These are phyloP conservation scores for Paradendryphiella salina DNA, from an alignment of 2,329 filamentous ascomycete genomes.

Conservation along the genomic window DNA sequence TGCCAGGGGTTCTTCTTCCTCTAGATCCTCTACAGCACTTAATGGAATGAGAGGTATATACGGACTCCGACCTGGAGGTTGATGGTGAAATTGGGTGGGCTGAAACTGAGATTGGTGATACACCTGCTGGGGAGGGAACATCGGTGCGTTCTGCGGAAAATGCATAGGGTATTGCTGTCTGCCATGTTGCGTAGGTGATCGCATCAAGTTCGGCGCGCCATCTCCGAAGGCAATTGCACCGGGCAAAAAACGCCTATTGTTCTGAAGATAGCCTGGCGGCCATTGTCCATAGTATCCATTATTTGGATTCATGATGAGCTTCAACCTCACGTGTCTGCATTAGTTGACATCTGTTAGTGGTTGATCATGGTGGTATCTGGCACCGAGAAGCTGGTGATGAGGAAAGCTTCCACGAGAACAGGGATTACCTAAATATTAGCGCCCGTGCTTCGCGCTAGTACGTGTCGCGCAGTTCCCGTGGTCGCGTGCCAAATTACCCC, in stretches of 20 bases:
- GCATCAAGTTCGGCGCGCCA: slow-evolving; percentile 15
- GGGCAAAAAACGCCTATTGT: slow-evolving; percentile 27
- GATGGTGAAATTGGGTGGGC: slow-evolving; percentile 12
- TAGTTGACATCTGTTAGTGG: slow-evolving; percentile 21
- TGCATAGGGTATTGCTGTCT: slow-evolving; percentile 22
- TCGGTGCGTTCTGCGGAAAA: slow-evolving; percentile 20
- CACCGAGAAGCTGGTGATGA: slow-evolving; percentile 13
- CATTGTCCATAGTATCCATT: slow-evolving; percentile 29
- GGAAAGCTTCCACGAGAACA: slow-evolving; percentile 14
- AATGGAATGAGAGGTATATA: slow-evolving; percentile 30
- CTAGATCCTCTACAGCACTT: slow-evolving; percentile 28
- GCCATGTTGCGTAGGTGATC: slow-evolving; percentile 12
- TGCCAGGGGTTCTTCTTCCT: slow-evolving; percentile 12
- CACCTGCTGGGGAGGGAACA: slow-evolving; percentile 23
- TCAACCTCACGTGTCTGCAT: slow-evolving; percentile 7
- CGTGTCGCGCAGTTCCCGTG: not conserved
- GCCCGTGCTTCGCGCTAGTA: slow-evolving; percentile 10
- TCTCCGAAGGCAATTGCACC: slow-evolving; percentile 27
- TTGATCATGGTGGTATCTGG: slow-evolving; percentile 22
- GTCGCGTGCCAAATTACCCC: not conserved
- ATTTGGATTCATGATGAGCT: slow-evolving; percentile 28
- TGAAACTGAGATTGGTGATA: slow-evolving; percentile 20
- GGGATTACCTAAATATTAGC: slow-evolving; percentile 12
- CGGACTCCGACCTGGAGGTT: slow-evolving; percentile 16
- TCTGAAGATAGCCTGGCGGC: slow-evolving; percentile 22